Evolutionary conservation across 148 eudicot genomes (phyloP), one percentile per base, ranked within the genome.

Genomic region (Linanthus parryae): DNA sequence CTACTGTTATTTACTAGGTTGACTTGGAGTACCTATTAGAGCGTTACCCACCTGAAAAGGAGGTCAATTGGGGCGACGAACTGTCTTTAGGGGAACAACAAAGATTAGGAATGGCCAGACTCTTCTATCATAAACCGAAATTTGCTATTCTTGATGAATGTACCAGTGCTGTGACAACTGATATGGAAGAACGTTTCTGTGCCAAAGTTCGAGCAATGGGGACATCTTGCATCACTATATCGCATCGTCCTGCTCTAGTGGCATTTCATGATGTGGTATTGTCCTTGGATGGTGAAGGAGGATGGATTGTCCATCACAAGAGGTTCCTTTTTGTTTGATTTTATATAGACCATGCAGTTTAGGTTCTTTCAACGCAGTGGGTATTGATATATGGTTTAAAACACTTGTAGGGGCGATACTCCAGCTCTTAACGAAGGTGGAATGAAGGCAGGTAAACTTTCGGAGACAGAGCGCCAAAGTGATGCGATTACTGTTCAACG

Each of bases 111-210:
- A 92, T 92, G 98, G 96, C 98, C 23, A 85, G 98, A 64, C 84
- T 92, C 55, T 92, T 92, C 66, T 92, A 92, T 73, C 98, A 92
- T 72, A 92, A 87, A 65, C 98, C 98, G 58, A 92, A 82, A 66
- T 92, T 86, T 80, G 98, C 98, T 36, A 92, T 92, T 63, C 85
- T 92, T 48, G 98, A 92, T 73, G 98, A 92, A 61, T 92, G 98
- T 60, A 92, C 98, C 26, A 87, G 98, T 79, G 98, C 98, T 9
- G 98, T 92, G 61, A 92, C 98, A 25, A 92, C 86, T 41, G 98
- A 87, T 72, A 92, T 92, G 98, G 98, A 92, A 68, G 98, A 92
- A 67, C 94, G 98, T 35, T 92, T 92, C 61, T 92, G 96, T 84
- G 82, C 87, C 9, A 87, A 84, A 76, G 98, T 92, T 28, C 77